These are phyloP conservation scores for Oryza brachyantha DNA, from an alignment of 176 grass and related monocot species.

Conservation along the genomic window DNA sequence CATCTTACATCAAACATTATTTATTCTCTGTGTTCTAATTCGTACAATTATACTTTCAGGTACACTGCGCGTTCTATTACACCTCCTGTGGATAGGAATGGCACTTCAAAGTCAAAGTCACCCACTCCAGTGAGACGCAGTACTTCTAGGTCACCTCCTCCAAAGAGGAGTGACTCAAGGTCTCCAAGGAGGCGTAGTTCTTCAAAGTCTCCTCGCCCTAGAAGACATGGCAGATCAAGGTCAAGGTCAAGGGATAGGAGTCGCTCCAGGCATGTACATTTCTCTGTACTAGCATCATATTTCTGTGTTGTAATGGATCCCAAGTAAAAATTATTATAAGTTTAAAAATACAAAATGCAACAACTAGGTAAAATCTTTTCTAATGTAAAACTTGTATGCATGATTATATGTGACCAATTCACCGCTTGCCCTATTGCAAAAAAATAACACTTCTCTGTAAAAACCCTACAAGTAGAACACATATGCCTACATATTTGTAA, in stretches of 20 bases:
- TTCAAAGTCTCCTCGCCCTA: slow-evolving; percentile 60
- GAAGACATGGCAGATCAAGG: slow-evolving; percentile 47
- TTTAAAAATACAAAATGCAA: neutral
- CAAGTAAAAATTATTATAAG: neutral
- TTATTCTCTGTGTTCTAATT: slow-evolving; percentile 5
- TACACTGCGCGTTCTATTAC: slow-evolving; percentile 96
- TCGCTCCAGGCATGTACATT: slow-evolving; percentile 67
- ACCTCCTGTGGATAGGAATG: slow-evolving; percentile 55
- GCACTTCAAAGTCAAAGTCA: slow-evolving; percentile 52
- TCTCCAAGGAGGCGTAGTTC: slow-evolving; percentile 34
- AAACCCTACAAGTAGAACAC: neutral
- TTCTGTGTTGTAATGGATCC: neutral
- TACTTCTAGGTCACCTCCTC: slow-evolving; percentile 47
- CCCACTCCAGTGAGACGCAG: slow-evolving; percentile 49
- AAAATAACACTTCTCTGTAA: neutral
- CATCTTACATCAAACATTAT: neutral
- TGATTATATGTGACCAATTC: neutral
- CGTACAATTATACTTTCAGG: slow-evolving; percentile 34
- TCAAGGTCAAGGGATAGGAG: slow-evolving; percentile 78
- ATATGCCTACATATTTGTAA: neutral
- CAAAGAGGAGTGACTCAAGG: slow-evolving; percentile 44
- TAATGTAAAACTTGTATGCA: neutral
- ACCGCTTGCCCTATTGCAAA: neutral
- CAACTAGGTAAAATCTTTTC: neutral
- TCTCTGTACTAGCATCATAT: neutral